phyloP scores from a whole-genome alignment of 345 rosid genomes.

The Rhizophora mangle region DNA sequence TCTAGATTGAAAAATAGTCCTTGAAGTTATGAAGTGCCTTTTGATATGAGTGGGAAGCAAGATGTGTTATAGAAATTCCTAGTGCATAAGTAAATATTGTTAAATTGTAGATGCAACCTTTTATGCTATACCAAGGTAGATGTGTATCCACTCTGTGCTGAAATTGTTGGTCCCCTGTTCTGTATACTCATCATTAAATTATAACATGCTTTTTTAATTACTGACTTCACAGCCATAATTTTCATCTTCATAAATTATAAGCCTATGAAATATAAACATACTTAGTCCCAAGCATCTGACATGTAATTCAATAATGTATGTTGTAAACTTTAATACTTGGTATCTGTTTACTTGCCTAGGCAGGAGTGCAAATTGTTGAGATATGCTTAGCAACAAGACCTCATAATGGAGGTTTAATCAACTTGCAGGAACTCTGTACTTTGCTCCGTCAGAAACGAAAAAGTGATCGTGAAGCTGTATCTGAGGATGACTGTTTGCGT shows the following conservation, averaged over 20 bases:
- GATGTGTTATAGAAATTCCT: background rate
- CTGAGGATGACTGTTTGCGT: conserved; percentile 94
- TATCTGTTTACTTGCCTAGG: conserved; percentile 33
- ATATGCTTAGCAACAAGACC: conserved; percentile 90
- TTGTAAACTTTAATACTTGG: conserved; percentile 9
- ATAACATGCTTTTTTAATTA: no score
- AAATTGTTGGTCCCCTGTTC: no score
- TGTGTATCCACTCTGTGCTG: no score
- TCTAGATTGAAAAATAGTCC: background rate
- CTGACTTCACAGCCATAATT: no score
- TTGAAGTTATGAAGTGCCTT: background rate
- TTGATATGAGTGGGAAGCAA: background rate
- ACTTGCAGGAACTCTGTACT: conserved; percentile 72
- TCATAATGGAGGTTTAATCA: conserved; percentile 85
- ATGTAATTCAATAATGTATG: background rate
- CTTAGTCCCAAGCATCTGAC: background rate
- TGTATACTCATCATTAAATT: no score
- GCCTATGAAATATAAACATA: background rate
- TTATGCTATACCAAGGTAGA: no score
- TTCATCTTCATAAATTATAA: background rate
- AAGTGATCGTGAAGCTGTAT: conserved; percentile 70
- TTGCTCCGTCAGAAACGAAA: conserved; percentile 68
- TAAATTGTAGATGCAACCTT: no score
- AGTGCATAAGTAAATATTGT: no score
- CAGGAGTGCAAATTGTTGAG: conserved; percentile 93